Percentiles rank a stretch among this genome's conserved stretches.
Evolutionary conservation across 2,329 filamentous ascomycete genomes (phyloP).

Genomic region (Rugonectria rugulosa): DNA sequence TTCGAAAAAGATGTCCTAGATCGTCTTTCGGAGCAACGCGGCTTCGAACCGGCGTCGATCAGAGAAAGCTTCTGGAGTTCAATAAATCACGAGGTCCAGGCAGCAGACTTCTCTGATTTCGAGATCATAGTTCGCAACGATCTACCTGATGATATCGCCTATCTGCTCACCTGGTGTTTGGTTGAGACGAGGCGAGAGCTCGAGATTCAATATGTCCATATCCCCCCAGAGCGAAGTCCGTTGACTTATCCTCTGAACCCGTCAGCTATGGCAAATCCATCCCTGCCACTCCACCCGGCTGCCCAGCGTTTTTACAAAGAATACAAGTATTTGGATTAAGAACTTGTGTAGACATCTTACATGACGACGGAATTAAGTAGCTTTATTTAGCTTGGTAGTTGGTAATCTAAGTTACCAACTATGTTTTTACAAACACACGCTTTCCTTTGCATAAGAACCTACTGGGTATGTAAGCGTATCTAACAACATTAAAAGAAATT

Average conservation of each 20-base stretch:
- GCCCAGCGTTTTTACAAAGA: neutral
- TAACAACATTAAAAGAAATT: too few species aligned
- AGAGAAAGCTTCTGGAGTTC: conserved; percentile 2
- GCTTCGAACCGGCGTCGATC: neutral
- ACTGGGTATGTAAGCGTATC: too few species aligned
- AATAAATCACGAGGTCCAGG: neutral
- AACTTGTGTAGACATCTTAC: too few species aligned
- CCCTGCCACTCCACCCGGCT: neutral
- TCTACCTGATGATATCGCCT: conserved; percentile 3
- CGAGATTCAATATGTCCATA: conserved; percentile 1
- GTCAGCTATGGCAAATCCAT: neutral
- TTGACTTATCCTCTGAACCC: neutral
- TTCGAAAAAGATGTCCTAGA: neutral
- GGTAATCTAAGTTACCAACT: too few species aligned
- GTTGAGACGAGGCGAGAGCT: neutral
- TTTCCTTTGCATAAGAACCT: too few species aligned
- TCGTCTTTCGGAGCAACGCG: neutral
- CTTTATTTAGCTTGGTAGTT: too few species aligned
- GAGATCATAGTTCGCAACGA: conserved; percentile 1
- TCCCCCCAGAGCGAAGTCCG: conserved; percentile 1
- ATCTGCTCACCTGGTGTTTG: conserved; percentile 1
- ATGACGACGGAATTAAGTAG: too few species aligned
- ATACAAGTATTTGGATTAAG: too few species aligned
- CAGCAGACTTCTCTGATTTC: neutral
- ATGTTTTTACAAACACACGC: too few species aligned